These are phyloP conservation scores for Pichia sp. DNA, from an alignment of 1,139 yeast genomes.

Conservation along the genomic window DNA sequence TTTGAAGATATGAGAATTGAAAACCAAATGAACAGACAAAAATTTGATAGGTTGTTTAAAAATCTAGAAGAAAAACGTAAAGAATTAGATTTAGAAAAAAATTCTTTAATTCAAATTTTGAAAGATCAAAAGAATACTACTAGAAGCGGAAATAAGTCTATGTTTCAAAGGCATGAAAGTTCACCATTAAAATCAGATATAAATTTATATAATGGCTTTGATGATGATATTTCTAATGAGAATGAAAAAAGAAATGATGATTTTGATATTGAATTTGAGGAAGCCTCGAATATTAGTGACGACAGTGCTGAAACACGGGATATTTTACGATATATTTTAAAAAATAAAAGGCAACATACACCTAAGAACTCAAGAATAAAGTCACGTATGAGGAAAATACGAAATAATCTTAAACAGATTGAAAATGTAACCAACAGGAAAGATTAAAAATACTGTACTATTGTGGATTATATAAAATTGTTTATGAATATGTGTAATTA, in stretches of 20 bases:
- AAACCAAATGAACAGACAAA: conserved; percentile 21
- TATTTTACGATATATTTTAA: conserved; percentile 8
- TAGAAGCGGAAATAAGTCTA: not conserved
- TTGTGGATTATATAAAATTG: not conserved
- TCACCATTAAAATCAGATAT: not conserved
- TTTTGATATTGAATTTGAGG: too few relatives aligned
- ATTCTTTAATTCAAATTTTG: conserved; percentile 8
- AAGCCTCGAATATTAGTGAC: too few relatives aligned
- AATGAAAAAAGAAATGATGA: too few relatives aligned
- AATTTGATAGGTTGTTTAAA: conserved; percentile 20
- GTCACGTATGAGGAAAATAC: not conserved
- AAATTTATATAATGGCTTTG: not conserved
- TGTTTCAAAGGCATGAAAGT: too few relatives aligned
- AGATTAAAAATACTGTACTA: too few relatives aligned
- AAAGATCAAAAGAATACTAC: not conserved
- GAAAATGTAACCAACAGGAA: conserved; percentile 5
- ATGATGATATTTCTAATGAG: conserved; percentile 1
- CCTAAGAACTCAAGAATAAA: not conserved
- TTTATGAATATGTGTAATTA: not conserved
- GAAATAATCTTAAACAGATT: conserved; percentile 5
- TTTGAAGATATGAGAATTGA: conserved; percentile 26
- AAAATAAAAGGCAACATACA: not conserved
- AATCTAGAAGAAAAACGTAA: conserved; percentile 23
- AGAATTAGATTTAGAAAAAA: conserved; percentile 21
- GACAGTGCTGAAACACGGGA: conserved; percentile 6